These are phyloP conservation scores for Pezicula rhizophila DNA, from an alignment of 2,329 filamentous ascomycete genomes.

Conservation along the genomic window DNA sequence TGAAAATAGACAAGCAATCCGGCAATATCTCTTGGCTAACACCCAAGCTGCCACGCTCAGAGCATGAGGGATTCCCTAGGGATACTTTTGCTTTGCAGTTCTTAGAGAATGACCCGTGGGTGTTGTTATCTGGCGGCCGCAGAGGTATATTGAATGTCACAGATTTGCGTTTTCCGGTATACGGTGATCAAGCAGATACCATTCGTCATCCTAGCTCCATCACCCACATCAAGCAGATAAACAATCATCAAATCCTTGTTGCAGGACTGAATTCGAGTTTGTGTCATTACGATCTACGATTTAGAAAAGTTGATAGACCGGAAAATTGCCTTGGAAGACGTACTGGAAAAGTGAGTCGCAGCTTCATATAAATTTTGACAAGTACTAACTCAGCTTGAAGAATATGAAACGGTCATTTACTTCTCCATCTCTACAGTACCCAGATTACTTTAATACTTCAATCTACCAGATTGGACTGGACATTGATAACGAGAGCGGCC, in stretches of 20 bases:
- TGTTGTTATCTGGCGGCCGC: constrained; percentile 47
- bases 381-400: neutral
- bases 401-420: constrained; percentile 6
- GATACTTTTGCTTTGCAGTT: constrained; percentile 45
- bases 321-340: neutral
- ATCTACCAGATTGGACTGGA: constrained; percentile 47
- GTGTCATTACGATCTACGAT: constrained; percentile 52
- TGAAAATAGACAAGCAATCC: constrained; percentile 26
- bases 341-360: no score
- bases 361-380: no score
- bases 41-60: constrained; percentile 13
- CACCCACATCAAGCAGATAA: constrained; percentile 44
- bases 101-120: constrained; percentile 33
- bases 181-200: constrained; percentile 7
- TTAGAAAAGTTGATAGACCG: constrained; percentile 16
- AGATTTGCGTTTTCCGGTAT: constrained; percentile 27
- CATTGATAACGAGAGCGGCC: constrained; percentile 37
- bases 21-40: constrained; percentile 11
- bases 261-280: constrained; percentile 45
- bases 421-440: constrained; percentile 41
- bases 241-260: constrained; percentile 44
- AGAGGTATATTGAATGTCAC: constrained; percentile 34
- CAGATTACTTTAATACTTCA: constrained; percentile 43
- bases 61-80: constrained; percentile 25
- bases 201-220: constrained; percentile 33